These are phyloP conservation scores for Kwoniella botswanensis DNA, from an alignment of 768 basidiomycete species.

Conservation along the genomic window DNA sequence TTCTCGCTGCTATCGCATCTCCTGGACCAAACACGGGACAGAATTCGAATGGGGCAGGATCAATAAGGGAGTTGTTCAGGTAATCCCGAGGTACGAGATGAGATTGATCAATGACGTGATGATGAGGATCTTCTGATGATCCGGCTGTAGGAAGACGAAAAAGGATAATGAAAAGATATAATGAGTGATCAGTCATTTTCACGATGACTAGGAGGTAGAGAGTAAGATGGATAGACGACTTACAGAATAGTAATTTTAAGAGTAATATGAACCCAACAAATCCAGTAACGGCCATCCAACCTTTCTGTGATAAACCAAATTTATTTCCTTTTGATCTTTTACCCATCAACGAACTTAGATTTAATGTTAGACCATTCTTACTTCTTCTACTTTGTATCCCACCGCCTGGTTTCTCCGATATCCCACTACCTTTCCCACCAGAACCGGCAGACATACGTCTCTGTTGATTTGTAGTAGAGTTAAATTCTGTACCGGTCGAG, in stretches of 20 bases:
- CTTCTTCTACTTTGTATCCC: slow-evolving; percentile 26
- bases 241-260: slow-evolving; percentile 42
- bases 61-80: slow-evolving; percentile 66
- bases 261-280: slow-evolving; percentile 38
- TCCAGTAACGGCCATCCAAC: slow-evolving; percentile 41
- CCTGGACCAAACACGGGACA: slow-evolving; percentile 85
- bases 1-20: slow-evolving; percentile 77
- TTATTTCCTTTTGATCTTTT: slow-evolving; percentile 10
- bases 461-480: slow-evolving; percentile 4
- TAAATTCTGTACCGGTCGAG: not conserved
- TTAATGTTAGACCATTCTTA: slow-evolving; percentile 19
- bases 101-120: slow-evolving; percentile 33
- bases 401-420: slow-evolving; percentile 7
- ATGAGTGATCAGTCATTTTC: not conserved
- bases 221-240: slow-evolving; percentile 21
- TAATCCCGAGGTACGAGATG: slow-evolving; percentile 72
- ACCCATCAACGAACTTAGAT: slow-evolving; percentile 11
- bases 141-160: slow-evolving; percentile 7
- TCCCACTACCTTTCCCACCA: not conserved
- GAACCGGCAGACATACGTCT: slow-evolving; percentile 13
- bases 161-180: too few species aligned
- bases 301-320: slow-evolving; percentile 39
- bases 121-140: slow-evolving; percentile 17
- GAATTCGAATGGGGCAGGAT: slow-evolving; percentile 77
- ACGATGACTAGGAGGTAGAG: too few species aligned